Percentiles rank a stretch among this genome's conserved stretches.
Evolutionary conservation across 1,139 yeast genomes (phyloP).

Genomic region (Magnusiomyces ingens): DNA sequence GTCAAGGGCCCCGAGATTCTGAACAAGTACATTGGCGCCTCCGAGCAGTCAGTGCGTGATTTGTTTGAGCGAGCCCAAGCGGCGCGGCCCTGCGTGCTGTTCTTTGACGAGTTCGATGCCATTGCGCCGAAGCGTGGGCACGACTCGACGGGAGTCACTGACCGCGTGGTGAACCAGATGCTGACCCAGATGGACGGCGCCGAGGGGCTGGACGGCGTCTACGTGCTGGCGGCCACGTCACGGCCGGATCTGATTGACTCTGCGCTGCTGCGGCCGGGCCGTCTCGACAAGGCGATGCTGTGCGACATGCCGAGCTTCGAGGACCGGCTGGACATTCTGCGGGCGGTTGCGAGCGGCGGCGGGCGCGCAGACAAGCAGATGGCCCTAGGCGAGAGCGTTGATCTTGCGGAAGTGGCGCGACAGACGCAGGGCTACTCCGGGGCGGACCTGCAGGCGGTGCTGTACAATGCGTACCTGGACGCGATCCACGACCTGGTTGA

Average conservation of each 20-base stretch:
- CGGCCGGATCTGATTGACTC: slow-evolving; percentile 94
- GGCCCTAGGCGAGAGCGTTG: slow-evolving; percentile 41
- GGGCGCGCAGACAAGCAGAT: slow-evolving; percentile 20
- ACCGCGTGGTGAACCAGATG: slow-evolving; percentile 93
- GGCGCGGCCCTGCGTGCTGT: slow-evolving; percentile 88
- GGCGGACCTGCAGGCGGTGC: slow-evolving; percentile 90
- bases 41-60: slow-evolving; percentile 91
- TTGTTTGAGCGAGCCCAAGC: slow-evolving; percentile 90
- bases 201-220: slow-evolving; percentile 94
- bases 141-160: slow-evolving; percentile 97
- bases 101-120: slow-evolving; percentile 95
- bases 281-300: slow-evolving; percentile 84
- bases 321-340: slow-evolving; percentile 69
- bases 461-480: slow-evolving; percentile 84
- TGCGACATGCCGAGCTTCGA: slow-evolving; percentile 76
- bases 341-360: slow-evolving; percentile 43
- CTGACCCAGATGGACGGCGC: slow-evolving; percentile 99
- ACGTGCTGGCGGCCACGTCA: slow-evolving; percentile 92
- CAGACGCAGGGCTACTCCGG: slow-evolving; percentile 78
- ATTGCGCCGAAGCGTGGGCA: slow-evolving; percentile 98
- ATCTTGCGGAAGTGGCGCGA: slow-evolving; percentile 45
- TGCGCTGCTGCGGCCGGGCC: slow-evolving; percentile 90
- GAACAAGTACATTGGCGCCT: slow-evolving; percentile 95
- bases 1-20: slow-evolving; percentile 95
- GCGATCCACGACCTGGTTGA: slow-evolving; percentile 79